These are phyloP conservation scores for Candida corydali DNA, from an alignment of 805 yeast species.

Conservation along the genomic window DNA sequence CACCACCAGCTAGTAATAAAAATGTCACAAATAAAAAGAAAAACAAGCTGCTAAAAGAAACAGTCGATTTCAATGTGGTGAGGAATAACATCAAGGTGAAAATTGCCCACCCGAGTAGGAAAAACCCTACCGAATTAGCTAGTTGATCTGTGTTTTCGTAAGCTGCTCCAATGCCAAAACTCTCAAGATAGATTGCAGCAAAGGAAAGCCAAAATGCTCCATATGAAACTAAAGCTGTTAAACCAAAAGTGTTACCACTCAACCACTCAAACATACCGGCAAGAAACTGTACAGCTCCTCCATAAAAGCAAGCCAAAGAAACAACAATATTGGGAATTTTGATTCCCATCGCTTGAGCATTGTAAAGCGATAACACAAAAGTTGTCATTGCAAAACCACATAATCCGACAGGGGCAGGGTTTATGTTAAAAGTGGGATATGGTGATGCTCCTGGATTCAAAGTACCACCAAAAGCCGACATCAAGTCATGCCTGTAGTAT, in stretches of 20 bases:
- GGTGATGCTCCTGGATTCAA: slow-evolving; percentile 31
- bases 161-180: slow-evolving; percentile 58
- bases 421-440: slow-evolving; percentile 51
- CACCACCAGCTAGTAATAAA: slow-evolving; percentile 49
- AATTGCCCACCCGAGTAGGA: slow-evolving; percentile 57
- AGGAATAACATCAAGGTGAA: slow-evolving; percentile 53
- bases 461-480: slow-evolving; percentile 35
- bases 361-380: slow-evolving; percentile 53
- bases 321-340: slow-evolving; percentile 50
- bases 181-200: slow-evolving; percentile 54
- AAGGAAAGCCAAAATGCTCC: slow-evolving; percentile 72
- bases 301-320: slow-evolving; percentile 58
- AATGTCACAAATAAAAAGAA: slow-evolving; percentile 52
- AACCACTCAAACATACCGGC: slow-evolving; percentile 69
- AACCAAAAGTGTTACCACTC: slow-evolving; percentile 64
- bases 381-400: slow-evolving; percentile 61
- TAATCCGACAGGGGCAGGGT: slow-evolving; percentile 65
- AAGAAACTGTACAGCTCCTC: slow-evolving; percentile 55
- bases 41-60: slow-evolving; percentile 57
- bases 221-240: slow-evolving; percentile 55
- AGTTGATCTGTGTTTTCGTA: slow-evolving; percentile 35
- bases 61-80: slow-evolving; percentile 61
- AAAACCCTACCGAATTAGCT: slow-evolving; percentile 54
- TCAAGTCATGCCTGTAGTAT: slow-evolving; percentile 30
- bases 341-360: slow-evolving; percentile 53